Base-by-base conservation (phyloP, 176 grass and related monocot genomes). In the Hordeum marinum region DNA sequence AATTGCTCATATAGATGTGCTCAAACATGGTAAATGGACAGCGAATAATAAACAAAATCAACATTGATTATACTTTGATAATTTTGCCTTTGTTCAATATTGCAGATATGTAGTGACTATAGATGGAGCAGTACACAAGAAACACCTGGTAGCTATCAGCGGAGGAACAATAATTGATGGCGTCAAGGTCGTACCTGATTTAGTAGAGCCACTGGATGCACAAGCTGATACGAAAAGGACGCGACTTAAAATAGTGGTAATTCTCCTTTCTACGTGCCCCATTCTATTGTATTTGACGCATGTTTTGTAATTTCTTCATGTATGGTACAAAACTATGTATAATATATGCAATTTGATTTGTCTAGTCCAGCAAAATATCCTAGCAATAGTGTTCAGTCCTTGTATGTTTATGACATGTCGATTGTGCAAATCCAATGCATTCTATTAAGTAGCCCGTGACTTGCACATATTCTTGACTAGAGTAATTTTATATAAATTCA, bases 91-190 rank as follows among this genome's bases (percentile, higher is more conserved):
- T 80, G 23, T 91, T 68, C 4, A 4, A 61, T 80, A 12, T 78
- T 90, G 80, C 90, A 98, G 96, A 89, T 98, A 98, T 90, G 89
- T 98, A 45, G 93, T 87, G 84, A 92, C 91, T 42, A 87, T 96
- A 84, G 74, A 92, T 87, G 96, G 90, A 80, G 72, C 72, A 14
- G 84, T 96, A 57, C 77, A 93, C 89, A 94, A 87, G 81, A 90
- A 90, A 79, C 85, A 95, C 83, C 90, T 98, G 8, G 80, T 90
- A 86, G 81, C 91, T 83, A 86, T 98, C 75, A 96, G 96, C 24
- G 90, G 94, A 83, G 93, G 93, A 72, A 92, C 93, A 45, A 63
- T 79, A 90, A 92, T 96, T 76, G 96, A 98, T 72, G 90, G 93
- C 3, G 61, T 95, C 67, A 93, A 82, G 67, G 95, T 94, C 35